These are phyloP conservation scores for Penicillium cataractarum DNA, from an alignment of 495 filamentous ascomycete genomes.

Conservation along the genomic window DNA sequence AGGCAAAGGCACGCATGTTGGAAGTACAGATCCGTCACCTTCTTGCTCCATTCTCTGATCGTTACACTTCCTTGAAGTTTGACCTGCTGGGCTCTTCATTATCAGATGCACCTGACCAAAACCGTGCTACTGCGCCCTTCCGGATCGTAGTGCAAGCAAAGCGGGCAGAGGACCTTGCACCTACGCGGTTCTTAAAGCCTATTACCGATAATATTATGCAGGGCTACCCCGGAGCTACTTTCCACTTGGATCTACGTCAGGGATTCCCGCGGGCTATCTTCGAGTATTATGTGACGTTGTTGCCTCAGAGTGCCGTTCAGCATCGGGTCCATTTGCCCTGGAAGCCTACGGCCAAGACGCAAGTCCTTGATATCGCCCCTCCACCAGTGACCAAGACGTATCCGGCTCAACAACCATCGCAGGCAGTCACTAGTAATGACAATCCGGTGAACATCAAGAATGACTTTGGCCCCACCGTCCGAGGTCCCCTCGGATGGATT, in stretches of 20 bases:
- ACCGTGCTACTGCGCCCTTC: conserved; percentile 42
- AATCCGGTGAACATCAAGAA: conserved; percentile 14
- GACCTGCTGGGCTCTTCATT: conserved; percentile 36
- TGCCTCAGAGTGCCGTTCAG: conserved; percentile 42
- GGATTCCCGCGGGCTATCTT: conserved; percentile 42
- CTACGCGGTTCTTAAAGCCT: conserved; percentile 37
- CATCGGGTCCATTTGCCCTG: conserved; percentile 46
- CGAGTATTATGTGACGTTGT: conserved; percentile 49
- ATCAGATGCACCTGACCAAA: conserved; percentile 36
- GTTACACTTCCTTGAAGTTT: conserved; percentile 38
- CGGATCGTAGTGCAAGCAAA: conserved; percentile 45
- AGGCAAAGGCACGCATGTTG: conserved; percentile 47
- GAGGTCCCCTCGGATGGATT: conserved; percentile 50
- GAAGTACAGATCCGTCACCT: conserved; percentile 40
- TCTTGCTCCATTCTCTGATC: conserved; percentile 23
- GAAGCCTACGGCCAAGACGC: conserved; percentile 30
- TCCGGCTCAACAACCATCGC: conserved; percentile 40
- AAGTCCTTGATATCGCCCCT: conserved; percentile 36
- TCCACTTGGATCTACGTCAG: conserved; percentile 44
- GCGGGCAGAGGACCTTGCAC: conserved; percentile 38
- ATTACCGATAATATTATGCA: conserved; percentile 49
- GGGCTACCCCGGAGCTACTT: conserved; percentile 47
- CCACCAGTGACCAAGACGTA: conserved; percentile 37
- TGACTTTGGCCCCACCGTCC: conserved; percentile 47
- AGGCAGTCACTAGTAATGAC: conserved; percentile 17